phyloP scores from a whole-genome alignment of 495 filamentous ascomycete species.

The Aspergillus leporis region DNA sequence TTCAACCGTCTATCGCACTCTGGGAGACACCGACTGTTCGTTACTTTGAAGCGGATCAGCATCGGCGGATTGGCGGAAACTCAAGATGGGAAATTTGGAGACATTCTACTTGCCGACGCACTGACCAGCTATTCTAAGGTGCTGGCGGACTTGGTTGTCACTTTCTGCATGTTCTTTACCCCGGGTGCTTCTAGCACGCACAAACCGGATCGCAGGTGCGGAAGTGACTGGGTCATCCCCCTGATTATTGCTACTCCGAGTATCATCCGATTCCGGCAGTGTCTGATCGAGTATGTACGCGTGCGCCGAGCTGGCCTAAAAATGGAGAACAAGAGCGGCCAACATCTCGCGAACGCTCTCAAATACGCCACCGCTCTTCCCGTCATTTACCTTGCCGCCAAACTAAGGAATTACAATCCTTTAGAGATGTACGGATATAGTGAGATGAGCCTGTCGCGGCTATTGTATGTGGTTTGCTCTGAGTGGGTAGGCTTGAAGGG shows the following conservation, averaged over 20 bases:
- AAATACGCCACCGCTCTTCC: conserved; percentile 94
- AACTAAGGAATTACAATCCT: conserved; percentile 68
- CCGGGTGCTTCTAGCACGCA: conserved; percentile 68
- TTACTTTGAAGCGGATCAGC: conserved; percentile 68
- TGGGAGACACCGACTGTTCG: conserved; percentile 75
- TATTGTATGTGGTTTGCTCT: conserved; percentile 46
- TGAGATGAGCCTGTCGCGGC: conserved; percentile 55
- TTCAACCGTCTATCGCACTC: conserved; percentile 66
- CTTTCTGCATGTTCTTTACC: conserved; percentile 84
- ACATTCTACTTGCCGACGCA: conserved; percentile 92
- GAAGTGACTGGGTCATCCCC: conserved; percentile 73
- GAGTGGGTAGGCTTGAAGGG: not conserved
- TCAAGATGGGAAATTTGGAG: conserved; percentile 86
- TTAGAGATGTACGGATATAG: conserved; percentile 52
- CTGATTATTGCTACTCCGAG: conserved; percentile 79
- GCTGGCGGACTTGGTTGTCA: conserved; percentile 84
- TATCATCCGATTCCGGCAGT: conserved; percentile 86
- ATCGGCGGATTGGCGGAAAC: conserved; percentile 79
- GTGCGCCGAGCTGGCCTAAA: conserved; percentile 54
- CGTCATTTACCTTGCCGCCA: conserved; percentile 74
- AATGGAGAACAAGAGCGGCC: conserved; percentile 66
- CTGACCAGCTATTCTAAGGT: conserved; percentile 93
- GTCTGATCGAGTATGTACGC: conserved; percentile 81
- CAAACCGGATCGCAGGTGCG: conserved; percentile 77
- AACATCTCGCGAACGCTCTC: conserved; percentile 87